phyloP scores from a whole-genome alignment of 768 basidiomycete genomes.

The Rhodotorula graminis region DNA sequence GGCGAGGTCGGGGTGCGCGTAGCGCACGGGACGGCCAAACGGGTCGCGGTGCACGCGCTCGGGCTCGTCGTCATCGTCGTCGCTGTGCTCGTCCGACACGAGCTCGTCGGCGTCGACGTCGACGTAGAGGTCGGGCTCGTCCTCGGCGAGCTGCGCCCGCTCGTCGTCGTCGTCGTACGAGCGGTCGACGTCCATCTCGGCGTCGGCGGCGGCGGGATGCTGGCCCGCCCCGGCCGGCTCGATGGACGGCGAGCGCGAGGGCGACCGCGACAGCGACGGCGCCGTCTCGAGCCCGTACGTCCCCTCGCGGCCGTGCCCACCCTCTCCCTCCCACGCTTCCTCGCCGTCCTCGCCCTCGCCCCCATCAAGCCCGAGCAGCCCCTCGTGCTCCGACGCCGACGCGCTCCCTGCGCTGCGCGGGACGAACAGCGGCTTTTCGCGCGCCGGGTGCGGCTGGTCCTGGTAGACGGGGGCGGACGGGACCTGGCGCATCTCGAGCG shows the following conservation, averaged over 20 bases:
- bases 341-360: neutral
- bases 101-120: neutral
- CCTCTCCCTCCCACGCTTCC: neutral
- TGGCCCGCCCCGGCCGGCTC: neutral
- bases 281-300: neutral
- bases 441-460: too few relatives aligned
- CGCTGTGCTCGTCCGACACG: neutral
- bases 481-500: neutral
- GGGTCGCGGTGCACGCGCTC: too few relatives aligned
- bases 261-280: neutral
- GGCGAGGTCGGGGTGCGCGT: too few relatives aligned
- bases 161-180: neutral
- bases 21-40: too few relatives aligned
- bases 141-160: too few relatives aligned
- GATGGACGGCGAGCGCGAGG: neutral
- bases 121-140: too few relatives aligned
- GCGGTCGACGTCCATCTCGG: neutral
- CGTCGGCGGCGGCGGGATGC: neutral
- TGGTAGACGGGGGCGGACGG: too few relatives aligned
- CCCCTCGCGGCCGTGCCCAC: too few relatives aligned
- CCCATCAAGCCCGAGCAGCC: neutral
- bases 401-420: neutral
- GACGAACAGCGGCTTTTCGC: neutral
- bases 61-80: neutral
- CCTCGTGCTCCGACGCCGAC: neutral